Base-by-base conservation (phyloP, 768 basidiomycete genomes). In the Grammothele lineata region DNA sequence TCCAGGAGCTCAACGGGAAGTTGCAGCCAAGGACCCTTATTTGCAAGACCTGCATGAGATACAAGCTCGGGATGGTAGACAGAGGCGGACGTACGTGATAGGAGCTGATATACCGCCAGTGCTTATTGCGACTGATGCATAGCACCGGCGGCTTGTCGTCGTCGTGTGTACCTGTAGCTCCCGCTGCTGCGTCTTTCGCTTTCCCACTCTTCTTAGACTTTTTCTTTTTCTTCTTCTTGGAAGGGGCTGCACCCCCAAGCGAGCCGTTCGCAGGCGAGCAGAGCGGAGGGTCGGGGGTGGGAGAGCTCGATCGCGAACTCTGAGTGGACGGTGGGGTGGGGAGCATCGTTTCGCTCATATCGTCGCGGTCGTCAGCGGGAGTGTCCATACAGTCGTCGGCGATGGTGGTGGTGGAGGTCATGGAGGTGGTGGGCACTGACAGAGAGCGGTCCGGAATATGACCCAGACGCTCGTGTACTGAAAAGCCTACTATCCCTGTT, bases 101-200 rank as follows among this genome's bases (percentile, higher is more conserved):
- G 19, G 90, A 90, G 66, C 87, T 90, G 67, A 93, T 92, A 59
- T 92, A 92, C 23, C 83, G 80, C 92, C 91, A 92, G 59, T 94
- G 92, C 65, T 94, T 94, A 70, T 93, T 92, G 55, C 92, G 78
- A 68, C 86, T 89, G 57, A 94, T 93, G 63, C 86, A 88, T 3
- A 93, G 75, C 27, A 86, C 80, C 0, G 83, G 75, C 14, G 80
- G 80, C 37, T 77, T 77, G 27, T 69, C 63, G 37, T 30, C 27
- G 14, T 77, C 76, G 23, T 66, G 65, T 25, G 72, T 69, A 22
- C 27, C 21, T 27, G 30, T 40, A 11, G 19, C 30, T 14, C 37
- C 37, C 9, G 30, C 17, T 2, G 40, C 3, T 12, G 42, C 0
- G 6, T 57, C 53, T 35, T 76, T 70, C n/a, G 71, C 65, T 62